Evolutionary conservation across 805 yeast species (phyloP).

Genomic region (Candida vaughaniae): DNA sequence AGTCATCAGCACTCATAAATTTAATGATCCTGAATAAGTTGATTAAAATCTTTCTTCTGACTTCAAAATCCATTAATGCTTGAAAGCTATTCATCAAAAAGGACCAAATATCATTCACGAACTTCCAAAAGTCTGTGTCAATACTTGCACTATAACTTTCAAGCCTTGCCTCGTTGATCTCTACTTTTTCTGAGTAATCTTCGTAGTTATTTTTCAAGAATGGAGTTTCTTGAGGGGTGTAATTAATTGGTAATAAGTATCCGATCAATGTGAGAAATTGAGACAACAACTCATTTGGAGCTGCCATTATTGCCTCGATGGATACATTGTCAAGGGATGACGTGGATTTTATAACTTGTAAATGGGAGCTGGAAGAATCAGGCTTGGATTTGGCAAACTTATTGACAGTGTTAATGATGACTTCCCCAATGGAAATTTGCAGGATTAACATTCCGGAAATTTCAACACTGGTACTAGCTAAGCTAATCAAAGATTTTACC

Average conservation of each 20-base stretch:
- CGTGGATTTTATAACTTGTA: constrained; percentile 4
- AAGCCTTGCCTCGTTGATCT: constrained; percentile 31
- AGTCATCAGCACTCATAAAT: constrained; percentile 33
- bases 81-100: constrained; percentile 63
- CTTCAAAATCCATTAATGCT: constrained; percentile 66
- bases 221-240: constrained; percentile 29
- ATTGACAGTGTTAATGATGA: constrained; percentile 49
- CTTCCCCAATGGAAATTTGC: constrained; percentile 48
- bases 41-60: constrained; percentile 57
- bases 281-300: constrained; percentile 64
- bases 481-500: constrained; percentile 45
- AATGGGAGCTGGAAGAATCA: background rate
- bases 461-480: constrained; percentile 43
- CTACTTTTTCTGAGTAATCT: constrained; percentile 20
- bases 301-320: constrained; percentile 70
- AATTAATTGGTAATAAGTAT: constrained; percentile 53
- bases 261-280: constrained; percentile 56
- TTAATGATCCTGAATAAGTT: constrained; percentile 52
- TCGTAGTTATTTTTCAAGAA: constrained; percentile 22
- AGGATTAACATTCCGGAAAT: constrained; percentile 43
- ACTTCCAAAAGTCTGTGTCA: constrained; percentile 24
- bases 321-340: constrained; percentile 29
- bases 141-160: constrained; percentile 26
- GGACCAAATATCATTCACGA: constrained; percentile 49
- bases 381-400: constrained; percentile 41